Conservation (phyloP, 352 stramenopile genomes). For the Phytophthora syringae region DNA sequence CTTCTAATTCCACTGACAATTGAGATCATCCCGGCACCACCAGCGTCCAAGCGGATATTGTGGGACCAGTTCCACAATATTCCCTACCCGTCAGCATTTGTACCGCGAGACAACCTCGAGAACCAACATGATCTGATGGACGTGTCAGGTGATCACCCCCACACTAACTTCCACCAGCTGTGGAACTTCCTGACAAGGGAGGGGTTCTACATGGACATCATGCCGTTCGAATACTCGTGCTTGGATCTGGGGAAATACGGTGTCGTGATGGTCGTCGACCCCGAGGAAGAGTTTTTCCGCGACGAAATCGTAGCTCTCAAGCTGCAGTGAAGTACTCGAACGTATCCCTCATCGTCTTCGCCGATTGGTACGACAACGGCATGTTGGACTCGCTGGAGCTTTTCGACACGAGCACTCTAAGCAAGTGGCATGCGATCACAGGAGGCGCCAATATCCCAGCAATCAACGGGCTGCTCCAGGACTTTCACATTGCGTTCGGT, state of each 20-base stretch:
- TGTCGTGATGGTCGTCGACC: slow-evolving; percentile 79
- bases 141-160: slow-evolving; percentile 76
- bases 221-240: slow-evolving; percentile 82
- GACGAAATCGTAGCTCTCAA: slow-evolving; percentile 69
- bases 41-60: slow-evolving; percentile 60
- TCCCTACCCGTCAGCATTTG: slow-evolving; percentile 84
- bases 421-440: slow-evolving; percentile 79
- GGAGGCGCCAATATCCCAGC: slow-evolving; percentile 81
- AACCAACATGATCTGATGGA: slow-evolving; percentile 72
- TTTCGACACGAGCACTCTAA: slow-evolving; percentile 87
- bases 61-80: slow-evolving; percentile 93
- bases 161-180: slow-evolving; percentile 89
- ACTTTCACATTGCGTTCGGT: slow-evolving; percentile 77
- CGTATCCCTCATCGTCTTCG: slow-evolving; percentile 77
- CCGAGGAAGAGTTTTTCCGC: slow-evolving; percentile 80
- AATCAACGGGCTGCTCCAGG: slow-evolving; percentile 66
- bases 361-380: slow-evolving; percentile 79
- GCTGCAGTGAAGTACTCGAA: slow-evolving; percentile 71
- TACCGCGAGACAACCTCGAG: slow-evolving; percentile 80
- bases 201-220: slow-evolving; percentile 83
- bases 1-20: slow-evolving; percentile 56
- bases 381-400: slow-evolving; percentile 69
- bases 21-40: slow-evolving; percentile 56
- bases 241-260: slow-evolving; percentile 75
- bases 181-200: slow-evolving; percentile 73